Evolutionary conservation across 73 alveolate genomes (phyloP).

Genomic region (Tetrahymena elliotti): DNA sequence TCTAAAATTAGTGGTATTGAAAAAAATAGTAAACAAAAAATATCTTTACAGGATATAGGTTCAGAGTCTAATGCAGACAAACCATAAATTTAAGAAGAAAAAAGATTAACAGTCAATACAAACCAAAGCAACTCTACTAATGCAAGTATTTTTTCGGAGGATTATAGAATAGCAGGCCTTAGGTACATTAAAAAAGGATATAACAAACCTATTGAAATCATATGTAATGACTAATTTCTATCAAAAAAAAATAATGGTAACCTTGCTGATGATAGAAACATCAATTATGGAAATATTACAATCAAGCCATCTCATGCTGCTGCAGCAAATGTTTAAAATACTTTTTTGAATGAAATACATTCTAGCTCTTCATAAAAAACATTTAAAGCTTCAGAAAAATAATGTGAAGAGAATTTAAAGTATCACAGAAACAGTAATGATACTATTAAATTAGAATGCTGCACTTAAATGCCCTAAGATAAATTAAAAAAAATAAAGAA

Average conservation of each 20-base stretch:
- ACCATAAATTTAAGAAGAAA: neutral
- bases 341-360: neutral
- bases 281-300: neutral
- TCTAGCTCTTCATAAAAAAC: neutral
- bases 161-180: neutral
- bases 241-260: neutral
- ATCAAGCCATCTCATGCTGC: neutral
- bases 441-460: neutral
- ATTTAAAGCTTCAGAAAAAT: neutral
- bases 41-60: neutral
- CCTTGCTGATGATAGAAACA: neutral
- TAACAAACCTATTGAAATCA: neutral
- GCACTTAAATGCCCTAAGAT: neutral
- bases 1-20: neutral
- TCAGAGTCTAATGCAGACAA: neutral
- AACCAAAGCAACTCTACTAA: neutral
- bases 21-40: neutral
- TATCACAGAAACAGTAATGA: neutral
- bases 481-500: neutral
- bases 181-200: neutral
- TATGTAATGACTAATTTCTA: neutral
- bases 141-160: neutral
- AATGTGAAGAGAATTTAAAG: neutral
- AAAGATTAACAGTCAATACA: neutral
- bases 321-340: neutral